phyloP scores from a whole-genome alignment of 2,329 filamentous ascomycete species.

The Hymenoscyphus scutula region DNA sequence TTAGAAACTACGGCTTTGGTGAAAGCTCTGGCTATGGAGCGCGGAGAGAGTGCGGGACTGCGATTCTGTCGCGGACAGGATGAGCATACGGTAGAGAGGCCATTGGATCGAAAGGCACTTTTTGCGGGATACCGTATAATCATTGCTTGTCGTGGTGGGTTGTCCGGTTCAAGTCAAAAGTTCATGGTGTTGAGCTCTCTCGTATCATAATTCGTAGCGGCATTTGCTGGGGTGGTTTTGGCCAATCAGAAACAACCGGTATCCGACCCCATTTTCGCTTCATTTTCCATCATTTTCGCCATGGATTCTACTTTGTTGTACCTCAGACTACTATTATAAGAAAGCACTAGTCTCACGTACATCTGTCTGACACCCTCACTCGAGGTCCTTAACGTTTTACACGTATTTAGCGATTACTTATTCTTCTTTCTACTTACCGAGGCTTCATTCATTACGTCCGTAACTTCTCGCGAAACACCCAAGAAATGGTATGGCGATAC shows the following conservation, averaged over 20 bases:
- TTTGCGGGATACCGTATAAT: conserved; percentile 32
- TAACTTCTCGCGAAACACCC: no score
- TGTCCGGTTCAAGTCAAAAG: conserved; percentile 19
- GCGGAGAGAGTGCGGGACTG: conserved; percentile 15
- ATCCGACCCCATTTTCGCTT: neutral
- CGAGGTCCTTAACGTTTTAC: no score
- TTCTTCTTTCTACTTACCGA: no score
- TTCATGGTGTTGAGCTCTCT: conserved; percentile 12
- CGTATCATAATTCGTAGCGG: conserved; percentile 12
- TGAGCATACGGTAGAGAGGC: conserved; percentile 27
- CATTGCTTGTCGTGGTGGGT: conserved; percentile 29
- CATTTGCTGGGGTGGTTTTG: neutral
- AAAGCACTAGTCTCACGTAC: no score
- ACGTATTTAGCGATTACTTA: no score
- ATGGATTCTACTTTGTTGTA: no score
- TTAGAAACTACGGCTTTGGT: conserved; percentile 27
- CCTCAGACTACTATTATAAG: no score
- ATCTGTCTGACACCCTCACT: no score
- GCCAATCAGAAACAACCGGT: conserved; percentile 8
- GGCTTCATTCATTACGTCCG: no score
- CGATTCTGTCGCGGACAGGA: conserved; percentile 25
- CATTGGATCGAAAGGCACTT: conserved; percentile 28
- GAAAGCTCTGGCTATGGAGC: conserved; percentile 26
- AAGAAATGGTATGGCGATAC: no score
- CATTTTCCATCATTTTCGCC: no score